A percentile compares a stretch with the other conserved stretches of the same genome.
These are phyloP conservation scores for Chernovozyma sophiae-reginae DNA, from an alignment of 1,139 yeast species.

Conservation along the genomic window DNA sequence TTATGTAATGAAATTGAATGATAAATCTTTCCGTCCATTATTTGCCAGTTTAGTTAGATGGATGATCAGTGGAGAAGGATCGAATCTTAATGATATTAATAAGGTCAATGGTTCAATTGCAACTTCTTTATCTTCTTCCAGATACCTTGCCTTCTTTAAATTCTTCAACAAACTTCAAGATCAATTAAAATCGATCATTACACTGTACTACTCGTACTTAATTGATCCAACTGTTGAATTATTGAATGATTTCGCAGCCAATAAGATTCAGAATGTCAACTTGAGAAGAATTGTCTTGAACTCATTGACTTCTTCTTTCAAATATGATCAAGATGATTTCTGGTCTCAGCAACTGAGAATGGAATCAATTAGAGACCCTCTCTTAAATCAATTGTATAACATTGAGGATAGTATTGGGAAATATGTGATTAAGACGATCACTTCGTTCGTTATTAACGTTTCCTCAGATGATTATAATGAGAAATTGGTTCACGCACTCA, in stretches of 20 bases:
- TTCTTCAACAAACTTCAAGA: conserved; percentile 84
- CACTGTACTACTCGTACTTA: conserved; percentile 82
- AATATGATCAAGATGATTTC: conserved; percentile 87
- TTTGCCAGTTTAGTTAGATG: conserved; percentile 87
- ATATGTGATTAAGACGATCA: conserved; percentile 73
- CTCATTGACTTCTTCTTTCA: conserved; percentile 74
- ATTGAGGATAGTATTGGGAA: conserved; percentile 72
- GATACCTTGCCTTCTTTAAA: conserved; percentile 74
- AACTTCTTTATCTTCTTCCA: conserved; percentile 22
- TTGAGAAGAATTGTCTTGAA: conserved; percentile 68
- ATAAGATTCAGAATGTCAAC: conserved; percentile 45
- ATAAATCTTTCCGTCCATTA: conserved; percentile 87
- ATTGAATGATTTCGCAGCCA: conserved; percentile 43
- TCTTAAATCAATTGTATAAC: conserved; percentile 61
- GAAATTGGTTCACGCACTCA: conserved; percentile 35
- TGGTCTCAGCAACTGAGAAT: conserved; percentile 90
- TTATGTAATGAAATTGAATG: conserved; percentile 87
- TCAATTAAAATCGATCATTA: conserved; percentile 78
- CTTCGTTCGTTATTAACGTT: conserved; percentile 68
- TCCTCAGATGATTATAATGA: conserved; percentile 82
- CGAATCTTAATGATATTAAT: conserved; percentile 20
- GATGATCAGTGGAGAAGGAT: conserved; percentile 85
- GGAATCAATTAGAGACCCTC: conserved; percentile 58
- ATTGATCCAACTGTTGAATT: conserved; percentile 65
- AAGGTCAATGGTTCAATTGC: background rate